Percentiles rank a stretch among this genome's conserved stretches.
phyloP scores from a whole-genome alignment of 345 rosid genomes.

The Odontarrhena argentea region DNA sequence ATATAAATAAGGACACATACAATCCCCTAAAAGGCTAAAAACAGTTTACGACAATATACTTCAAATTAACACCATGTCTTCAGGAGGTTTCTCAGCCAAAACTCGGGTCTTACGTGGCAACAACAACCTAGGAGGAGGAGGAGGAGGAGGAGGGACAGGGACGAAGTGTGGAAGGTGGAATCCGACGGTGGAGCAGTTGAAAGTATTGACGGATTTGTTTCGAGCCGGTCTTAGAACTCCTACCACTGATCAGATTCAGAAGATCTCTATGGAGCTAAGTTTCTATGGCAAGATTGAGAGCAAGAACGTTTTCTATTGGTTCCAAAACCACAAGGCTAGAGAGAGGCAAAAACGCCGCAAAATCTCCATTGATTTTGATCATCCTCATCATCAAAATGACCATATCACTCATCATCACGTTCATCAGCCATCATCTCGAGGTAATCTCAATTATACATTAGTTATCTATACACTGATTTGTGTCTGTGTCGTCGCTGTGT shows the following conservation, averaged over 20 bases:
- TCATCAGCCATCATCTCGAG: constrained; percentile 28
- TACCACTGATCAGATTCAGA: constrained; percentile 92
- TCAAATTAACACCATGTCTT: constrained; percentile 43
- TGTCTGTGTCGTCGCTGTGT: no score
- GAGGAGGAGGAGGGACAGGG: constrained; percentile 50
- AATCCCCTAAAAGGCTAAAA: constrained; percentile 26
- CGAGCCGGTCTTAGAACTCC: constrained; percentile 91
- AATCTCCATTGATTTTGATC: constrained; percentile 57
- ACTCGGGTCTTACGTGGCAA: constrained; percentile 45
- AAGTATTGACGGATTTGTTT: constrained; percentile 81
- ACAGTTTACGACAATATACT: neutral
- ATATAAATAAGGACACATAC: constrained; percentile 8
- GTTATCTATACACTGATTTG: neutral
- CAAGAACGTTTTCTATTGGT: constrained; percentile 96
- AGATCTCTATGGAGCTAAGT: constrained; percentile 85
- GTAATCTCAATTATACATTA: neutral
- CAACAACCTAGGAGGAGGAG: constrained; percentile 20
- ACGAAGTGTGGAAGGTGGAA: constrained; percentile 98
- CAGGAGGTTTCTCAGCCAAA: constrained; percentile 70
- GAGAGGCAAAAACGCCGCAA: constrained; percentile 89
- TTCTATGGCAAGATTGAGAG: constrained; percentile 96
- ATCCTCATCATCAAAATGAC: constrained; percentile 29
- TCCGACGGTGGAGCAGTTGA: constrained; percentile 87
- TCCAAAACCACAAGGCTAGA: constrained; percentile 94
- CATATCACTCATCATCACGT: neutral